A percentile compares a stretch with the other conserved stretches of the same genome.
These are phyloP conservation scores for Alnus glutinosa DNA, from an alignment of 306 rosid species.

Conservation along the genomic window DNA sequence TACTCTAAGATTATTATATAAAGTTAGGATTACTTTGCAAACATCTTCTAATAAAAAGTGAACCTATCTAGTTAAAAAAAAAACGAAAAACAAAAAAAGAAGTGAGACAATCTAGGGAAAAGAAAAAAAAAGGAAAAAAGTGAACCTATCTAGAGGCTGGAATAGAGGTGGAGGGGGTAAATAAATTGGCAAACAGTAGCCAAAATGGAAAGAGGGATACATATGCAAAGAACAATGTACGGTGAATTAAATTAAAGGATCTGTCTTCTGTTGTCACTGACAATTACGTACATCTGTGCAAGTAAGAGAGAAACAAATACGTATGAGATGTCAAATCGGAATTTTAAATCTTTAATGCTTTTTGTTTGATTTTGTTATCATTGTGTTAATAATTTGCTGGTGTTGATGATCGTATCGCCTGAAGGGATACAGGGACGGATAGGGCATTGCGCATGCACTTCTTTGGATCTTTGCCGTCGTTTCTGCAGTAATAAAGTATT, in stretches of 20 bases:
- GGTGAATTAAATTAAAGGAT: slow-evolving; percentile 35
- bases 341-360: slow-evolving; percentile 23
- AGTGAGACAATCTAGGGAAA: not conserved
- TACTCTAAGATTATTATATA: not conserved
- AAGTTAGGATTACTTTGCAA: slow-evolving; percentile 35
- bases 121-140: no score
- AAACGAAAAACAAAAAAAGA: not conserved
- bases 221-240: slow-evolving; percentile 28
- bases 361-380: slow-evolving; percentile 40
- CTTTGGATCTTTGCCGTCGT: no score
- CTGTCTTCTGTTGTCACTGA: slow-evolving; percentile 60
- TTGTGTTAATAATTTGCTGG: slow-evolving; percentile 31
- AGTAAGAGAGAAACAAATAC: slow-evolving; percentile 35
- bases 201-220: not conserved
- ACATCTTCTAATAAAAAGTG: slow-evolving; percentile 10
- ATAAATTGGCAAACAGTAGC: slow-evolving; percentile 30
- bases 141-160: slow-evolving; percentile 17
- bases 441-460: no score
- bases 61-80: not conserved
- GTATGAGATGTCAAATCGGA: slow-evolving; percentile 66
- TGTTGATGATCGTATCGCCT: not conserved
- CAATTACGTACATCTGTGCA: slow-evolving; percentile 38
- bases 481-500: no score
- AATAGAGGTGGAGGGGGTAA: slow-evolving; percentile 17
- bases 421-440: no score